Evolutionary conservation across 768 basidiomycete species (phyloP).

Genomic region (Serendipita vermifera): DNA sequence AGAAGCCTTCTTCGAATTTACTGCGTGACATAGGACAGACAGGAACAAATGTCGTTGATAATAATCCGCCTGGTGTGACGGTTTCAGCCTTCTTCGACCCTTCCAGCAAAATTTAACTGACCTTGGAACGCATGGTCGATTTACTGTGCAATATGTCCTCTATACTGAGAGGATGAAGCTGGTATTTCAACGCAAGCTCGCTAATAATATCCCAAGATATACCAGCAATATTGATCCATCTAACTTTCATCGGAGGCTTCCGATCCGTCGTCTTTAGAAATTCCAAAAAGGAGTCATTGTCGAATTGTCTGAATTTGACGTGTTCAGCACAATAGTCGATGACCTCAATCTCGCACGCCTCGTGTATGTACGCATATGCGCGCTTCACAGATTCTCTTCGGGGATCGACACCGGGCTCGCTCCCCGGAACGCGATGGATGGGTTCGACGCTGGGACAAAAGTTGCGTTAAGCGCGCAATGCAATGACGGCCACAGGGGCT

Average conservation of each 20-base stretch:
- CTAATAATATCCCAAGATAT: conserved; percentile 61
- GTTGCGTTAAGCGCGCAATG: no score
- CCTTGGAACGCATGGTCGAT: conserved; percentile 16
- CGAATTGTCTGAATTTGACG: conserved; percentile 41
- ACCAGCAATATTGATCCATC: conserved; percentile 63
- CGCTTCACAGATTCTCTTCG: conserved; percentile 44
- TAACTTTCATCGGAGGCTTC: conserved; percentile 51
- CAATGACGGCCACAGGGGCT: no score
- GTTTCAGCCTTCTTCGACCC: not conserved
- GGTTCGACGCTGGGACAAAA: not conserved
- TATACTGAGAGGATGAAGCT: conserved; percentile 20
- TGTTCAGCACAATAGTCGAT: conserved; percentile 51
- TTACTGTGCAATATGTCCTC: conserved; percentile 20
- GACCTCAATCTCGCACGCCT: conserved; percentile 54
- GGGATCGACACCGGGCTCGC: conserved; percentile 61
- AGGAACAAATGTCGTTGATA: conserved; percentile 59
- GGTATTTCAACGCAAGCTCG: conserved; percentile 47
- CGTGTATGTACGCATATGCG: conserved; percentile 42
- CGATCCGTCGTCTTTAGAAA: conserved; percentile 34
- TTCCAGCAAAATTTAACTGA: conserved; percentile 15
- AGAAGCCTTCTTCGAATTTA: conserved; percentile 19
- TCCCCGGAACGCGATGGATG: conserved; percentile 30
- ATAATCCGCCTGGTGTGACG: conserved; percentile 42
- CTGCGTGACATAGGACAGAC: conserved; percentile 50
- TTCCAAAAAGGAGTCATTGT: conserved; percentile 47